Evolutionary conservation across 225 moss, liverwort and hornwort genomes (phyloP), one percentile per base, ranked within the genome.

Genomic region (Antitrichia curtipendula): DNA sequence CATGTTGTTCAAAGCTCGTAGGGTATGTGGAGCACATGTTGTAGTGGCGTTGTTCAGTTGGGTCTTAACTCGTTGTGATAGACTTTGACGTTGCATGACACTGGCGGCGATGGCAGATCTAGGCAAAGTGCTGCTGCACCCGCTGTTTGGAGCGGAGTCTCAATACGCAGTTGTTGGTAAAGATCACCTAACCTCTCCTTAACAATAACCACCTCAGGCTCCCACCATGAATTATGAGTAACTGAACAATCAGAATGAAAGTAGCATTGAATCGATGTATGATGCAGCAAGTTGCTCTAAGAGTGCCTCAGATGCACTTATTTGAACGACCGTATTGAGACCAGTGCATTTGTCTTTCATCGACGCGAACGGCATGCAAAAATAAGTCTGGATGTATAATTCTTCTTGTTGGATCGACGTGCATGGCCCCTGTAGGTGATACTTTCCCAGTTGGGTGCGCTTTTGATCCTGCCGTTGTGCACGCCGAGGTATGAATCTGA

Each of bases 161-260:
- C 95, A 95, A 62, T 93, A 91, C 86, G 94, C 94, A 13, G 94
- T 93, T 89, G 95, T 95, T 86, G 95, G 95, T 95, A 90, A 28
- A 84, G 20, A 45, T 31, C 86, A 22, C 14, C 82, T 54, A 54
- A 19, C 20, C 49, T 71, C 58, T 54, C 59, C 63, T 36, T 52
- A 11, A 47, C 84, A 41, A 16, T 25, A 19, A 70, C 23, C 43
- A 16, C 32, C 56, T 14, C 27, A 52, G 38, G 10, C n/a, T 69
- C 82, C 29, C 47, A 56, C 24, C 25, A 25, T 79, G 54, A 54
- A 76, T 29, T 16, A 28, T 45, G n/a, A 52, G 34, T 77, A 40
- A 72, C 36, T 45, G 13, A 57, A 58, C 16, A 71, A 36, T 32
- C 59, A 58, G 84, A 43, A 25, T n/a, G 54, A 77, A 58, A 18